These are phyloP conservation scores for Colletotrichum sidae DNA, from an alignment of 2,329 filamentous ascomycete species.

Conservation along the genomic window DNA sequence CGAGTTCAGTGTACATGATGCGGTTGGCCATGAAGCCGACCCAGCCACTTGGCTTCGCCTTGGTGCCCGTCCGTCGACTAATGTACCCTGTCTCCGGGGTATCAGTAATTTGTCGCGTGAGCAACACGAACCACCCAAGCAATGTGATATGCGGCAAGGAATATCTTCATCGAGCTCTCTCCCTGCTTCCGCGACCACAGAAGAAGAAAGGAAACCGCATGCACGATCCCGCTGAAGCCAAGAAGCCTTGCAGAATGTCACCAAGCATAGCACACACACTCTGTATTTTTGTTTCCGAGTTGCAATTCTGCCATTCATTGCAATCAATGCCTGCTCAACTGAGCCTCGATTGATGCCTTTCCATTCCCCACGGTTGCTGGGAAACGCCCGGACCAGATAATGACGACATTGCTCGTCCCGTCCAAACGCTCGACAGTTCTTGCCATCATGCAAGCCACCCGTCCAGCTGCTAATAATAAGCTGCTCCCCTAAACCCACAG, in stretches of 20 bases:
- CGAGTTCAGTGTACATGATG: conserved; percentile 21
- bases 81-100: conserved; percentile 14
- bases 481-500: neutral
- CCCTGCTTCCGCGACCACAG: conserved; percentile 22
- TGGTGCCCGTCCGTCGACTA: conserved; percentile 7
- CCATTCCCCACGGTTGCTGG: conserved; percentile 9
- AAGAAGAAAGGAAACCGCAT: conserved; percentile 18
- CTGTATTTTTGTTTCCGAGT: neutral
- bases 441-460: conserved; percentile 19
- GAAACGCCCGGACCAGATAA: neutral
- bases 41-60: conserved; percentile 1
- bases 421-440: conserved; percentile 3
- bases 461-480: conserved; percentile 2
- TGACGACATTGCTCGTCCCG: conserved; percentile 11
- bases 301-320: too few species aligned
- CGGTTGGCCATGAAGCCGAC: too few species aligned
- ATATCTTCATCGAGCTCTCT: conserved; percentile 4
- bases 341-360: neutral
- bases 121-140: conserved; percentile 4
- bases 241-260: neutral
- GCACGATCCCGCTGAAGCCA: conserved; percentile 22
- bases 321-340: neutral
- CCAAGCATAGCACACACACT: neutral
- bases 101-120: conserved; percentile 29
- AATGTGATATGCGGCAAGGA: too few species aligned